Evolutionary conservation across 768 basidiomycete species (phyloP), one percentile per base, ranked within the genome.

Genomic region (Leccinum aurantiacum): DNA sequence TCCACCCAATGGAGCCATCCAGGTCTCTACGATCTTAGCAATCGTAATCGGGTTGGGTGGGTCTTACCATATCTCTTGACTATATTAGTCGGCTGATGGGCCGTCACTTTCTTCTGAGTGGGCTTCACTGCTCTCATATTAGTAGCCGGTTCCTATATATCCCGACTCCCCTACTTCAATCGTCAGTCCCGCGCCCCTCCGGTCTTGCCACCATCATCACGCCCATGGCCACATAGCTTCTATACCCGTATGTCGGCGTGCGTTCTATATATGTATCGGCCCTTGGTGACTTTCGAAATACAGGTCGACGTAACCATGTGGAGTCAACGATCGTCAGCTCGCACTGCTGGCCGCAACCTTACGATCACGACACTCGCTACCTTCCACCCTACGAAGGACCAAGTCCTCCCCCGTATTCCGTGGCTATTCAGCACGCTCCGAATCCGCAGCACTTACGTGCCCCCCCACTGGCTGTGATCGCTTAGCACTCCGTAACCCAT

Each of bases 41-140:
- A 63, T 64, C 29, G 55, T 65, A 29, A 15, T 67, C 6, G 58
- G 68, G 13, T 17, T 65, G 35, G 58, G 68, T 69, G 46, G 15
- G 65, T 57, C 22, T 52, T 15, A 0, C 7, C 2, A 22, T 29
- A 9, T 58, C 37, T 51, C 19, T 31, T 25, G 31, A 5, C 7
- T 27, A 13, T 14, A 1, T 13, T 6, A 1, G 19, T 46, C 50
- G 35, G 14, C 53, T 4, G 37, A 44, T 22, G 7, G 29, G 29
- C 9, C 51, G 15, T 27, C 29, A 1, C 25, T 17, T 10, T n/a
- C 0, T n/a, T 33, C 31, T 31, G 31, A 69, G 68, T 63, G 15
- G 29, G 49, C 46, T 69, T 67, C 24, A 13, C 53, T 46, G 1
- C 41, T 13, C 68, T 69, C 54, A 14, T 69, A 19, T 3, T 22